phyloP scores from a whole-genome alignment of 345 rosid species.

The Microcos paniculata region DNA sequence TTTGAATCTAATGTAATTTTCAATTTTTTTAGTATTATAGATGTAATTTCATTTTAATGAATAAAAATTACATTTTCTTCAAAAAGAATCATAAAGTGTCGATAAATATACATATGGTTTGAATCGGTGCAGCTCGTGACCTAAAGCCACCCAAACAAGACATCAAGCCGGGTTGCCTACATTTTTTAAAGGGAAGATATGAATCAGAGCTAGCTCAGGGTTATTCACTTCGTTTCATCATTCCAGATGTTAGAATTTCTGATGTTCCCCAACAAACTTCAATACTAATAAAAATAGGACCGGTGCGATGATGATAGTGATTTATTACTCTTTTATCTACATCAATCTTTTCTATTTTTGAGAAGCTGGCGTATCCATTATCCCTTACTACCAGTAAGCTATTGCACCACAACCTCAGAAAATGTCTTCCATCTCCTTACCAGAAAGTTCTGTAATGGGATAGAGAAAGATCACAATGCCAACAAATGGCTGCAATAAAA shows the following conservation, averaged over 20 bases:
- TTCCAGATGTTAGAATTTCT: background rate
- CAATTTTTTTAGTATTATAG: too few relatives aligned
- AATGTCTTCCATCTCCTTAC: background rate
- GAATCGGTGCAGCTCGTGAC: background rate
- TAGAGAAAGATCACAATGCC: background rate
- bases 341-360: background rate
- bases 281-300: background rate
- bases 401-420: background rate
- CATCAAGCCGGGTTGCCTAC: background rate
- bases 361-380: background rate
- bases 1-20: too few relatives aligned
- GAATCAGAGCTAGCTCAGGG: background rate
- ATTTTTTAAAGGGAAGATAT: background rate
- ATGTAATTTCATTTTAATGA: too few relatives aligned
- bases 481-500: background rate
- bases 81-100: background rate
- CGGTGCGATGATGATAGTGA: background rate
- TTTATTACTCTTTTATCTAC: background rate
- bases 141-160: background rate
- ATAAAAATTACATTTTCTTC: too few relatives aligned
- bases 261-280: constrained; percentile 3
- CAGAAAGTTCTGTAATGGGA: background rate
- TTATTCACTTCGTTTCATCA: background rate
- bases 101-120: background rate
- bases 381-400: background rate